Conservation (phyloP, 306 rosid genomes). For the Prunus fruticosa region DNA sequence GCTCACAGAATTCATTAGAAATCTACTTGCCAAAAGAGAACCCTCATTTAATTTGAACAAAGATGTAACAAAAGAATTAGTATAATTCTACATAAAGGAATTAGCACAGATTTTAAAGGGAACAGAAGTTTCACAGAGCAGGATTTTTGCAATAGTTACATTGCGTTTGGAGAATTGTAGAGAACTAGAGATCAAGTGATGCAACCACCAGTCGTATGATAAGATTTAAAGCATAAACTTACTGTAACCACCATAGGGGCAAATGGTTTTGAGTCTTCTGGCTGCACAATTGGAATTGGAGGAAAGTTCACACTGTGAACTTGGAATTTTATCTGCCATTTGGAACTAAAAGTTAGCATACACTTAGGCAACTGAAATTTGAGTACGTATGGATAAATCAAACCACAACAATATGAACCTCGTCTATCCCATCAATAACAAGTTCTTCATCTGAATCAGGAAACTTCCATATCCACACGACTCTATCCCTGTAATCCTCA, state of each 20-base stretch:
- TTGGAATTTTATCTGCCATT: constrained; percentile 55
- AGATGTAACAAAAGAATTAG: background rate
- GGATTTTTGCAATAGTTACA: background rate
- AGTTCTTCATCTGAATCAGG: constrained; percentile 13
- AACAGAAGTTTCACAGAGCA: background rate
- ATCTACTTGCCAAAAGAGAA: background rate
- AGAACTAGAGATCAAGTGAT: background rate
- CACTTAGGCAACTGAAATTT: constrained; percentile 1
- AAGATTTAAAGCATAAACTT: constrained; percentile 26
- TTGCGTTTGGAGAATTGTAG: background rate
- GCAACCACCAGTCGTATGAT: background rate
- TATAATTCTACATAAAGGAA: background rate
- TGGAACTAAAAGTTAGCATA: constrained; percentile 20
- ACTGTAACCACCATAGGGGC: constrained; percentile 77
- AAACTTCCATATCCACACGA: constrained; percentile 64
- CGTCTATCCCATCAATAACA: constrained; percentile 43
- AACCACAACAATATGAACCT: constrained; percentile 42
- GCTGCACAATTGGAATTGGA: constrained; percentile 61
- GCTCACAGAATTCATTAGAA: background rate
- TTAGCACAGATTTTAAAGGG: background rate
- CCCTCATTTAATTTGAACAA: background rate
- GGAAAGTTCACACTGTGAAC: constrained; percentile 66
- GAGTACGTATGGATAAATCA: constrained; percentile 5
- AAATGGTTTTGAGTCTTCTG: constrained; percentile 67
- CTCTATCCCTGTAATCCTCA: constrained; percentile 42